Percentiles rank a stretch among this genome's conserved stretches.
Conservation (phyloP, 2,329 filamentous ascomycete genomes). For the Aspergillus fischeri region DNA sequence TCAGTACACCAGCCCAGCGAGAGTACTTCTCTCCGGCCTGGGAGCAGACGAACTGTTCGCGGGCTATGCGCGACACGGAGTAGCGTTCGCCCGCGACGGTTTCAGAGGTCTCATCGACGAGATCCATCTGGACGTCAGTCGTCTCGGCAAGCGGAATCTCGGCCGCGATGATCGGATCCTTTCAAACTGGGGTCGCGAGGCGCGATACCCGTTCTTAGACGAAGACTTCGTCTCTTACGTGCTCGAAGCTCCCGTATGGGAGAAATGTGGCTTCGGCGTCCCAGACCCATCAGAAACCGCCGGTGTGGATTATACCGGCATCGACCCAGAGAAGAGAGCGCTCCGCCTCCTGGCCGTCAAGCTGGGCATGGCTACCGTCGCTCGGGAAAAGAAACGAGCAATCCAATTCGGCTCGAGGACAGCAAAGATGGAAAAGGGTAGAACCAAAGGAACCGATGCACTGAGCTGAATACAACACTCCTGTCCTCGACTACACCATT, state of each 20-base stretch:
- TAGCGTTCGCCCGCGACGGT: constrained; percentile 66
- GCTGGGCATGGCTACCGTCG: constrained; percentile 66
- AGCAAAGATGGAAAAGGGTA: constrained; percentile 70
- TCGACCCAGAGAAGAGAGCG: constrained; percentile 78
- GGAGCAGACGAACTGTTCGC: constrained; percentile 96
- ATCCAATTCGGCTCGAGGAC: constrained; percentile 81
- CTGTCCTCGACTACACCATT: not conserved
- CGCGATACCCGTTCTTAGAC: constrained; percentile 85
- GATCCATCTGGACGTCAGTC: constrained; percentile 75
- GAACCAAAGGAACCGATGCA: constrained; percentile 64
- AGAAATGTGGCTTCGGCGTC: constrained; percentile 83
- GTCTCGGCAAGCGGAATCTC: constrained; percentile 89
- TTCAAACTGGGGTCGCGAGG: constrained; percentile 83
- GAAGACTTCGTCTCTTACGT: constrained; percentile 82
- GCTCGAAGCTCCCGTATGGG: constrained; percentile 67
- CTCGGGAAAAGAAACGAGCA: constrained; percentile 88
- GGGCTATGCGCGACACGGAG: constrained; percentile 80
- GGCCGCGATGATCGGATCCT: constrained; percentile 91
- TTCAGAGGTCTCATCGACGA: constrained; percentile 73
- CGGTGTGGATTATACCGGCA: constrained; percentile 11
- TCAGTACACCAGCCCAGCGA: constrained; percentile 64
- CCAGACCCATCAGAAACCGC: constrained; percentile 16
- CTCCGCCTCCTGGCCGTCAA: constrained; percentile 72
- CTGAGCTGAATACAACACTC: constrained; percentile 24
- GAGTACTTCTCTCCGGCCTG: constrained; percentile 84